Percentiles rank a stretch among this genome's conserved stretches.
phyloP scores from a whole-genome alignment of 768 basidiomycete genomes.

The Coprinopsis sp. region DNA sequence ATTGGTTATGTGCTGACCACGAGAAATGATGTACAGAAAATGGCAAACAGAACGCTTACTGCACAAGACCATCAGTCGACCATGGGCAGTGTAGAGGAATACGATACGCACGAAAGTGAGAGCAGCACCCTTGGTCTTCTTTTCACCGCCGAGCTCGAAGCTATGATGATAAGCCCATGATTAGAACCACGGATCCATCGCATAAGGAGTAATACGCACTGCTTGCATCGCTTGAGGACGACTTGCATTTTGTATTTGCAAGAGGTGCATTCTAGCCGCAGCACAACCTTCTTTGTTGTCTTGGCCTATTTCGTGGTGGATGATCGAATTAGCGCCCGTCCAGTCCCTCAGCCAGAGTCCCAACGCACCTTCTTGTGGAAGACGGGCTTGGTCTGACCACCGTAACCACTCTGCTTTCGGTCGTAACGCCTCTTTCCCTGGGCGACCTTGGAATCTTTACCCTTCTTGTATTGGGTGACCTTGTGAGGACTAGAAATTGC shows the following conservation, averaged over 20 bases:
- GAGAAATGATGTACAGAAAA: conserved; percentile 15
- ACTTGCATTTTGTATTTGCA: conserved; percentile 99
- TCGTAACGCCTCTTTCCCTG: conserved; percentile 99
- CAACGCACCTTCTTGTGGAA: conserved; percentile 97
- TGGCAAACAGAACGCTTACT: conserved; percentile 22
- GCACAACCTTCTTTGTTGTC: conserved; percentile 99
- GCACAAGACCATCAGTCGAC: neutral
- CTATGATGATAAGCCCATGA: conserved; percentile 41
- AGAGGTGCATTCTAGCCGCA: conserved; percentile 93
- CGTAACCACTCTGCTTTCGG: conserved; percentile 97
- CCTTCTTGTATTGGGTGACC: conserved; percentile 99
- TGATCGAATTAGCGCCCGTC: neutral
- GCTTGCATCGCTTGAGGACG: conserved; percentile 97
- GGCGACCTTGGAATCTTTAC: conserved; percentile 95
- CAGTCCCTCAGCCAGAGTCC: neutral
- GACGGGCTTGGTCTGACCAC: conserved; percentile 99
- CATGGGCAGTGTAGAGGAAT: neutral
- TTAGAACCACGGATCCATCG: neutral
- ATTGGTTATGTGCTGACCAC: conserved; percentile 20
- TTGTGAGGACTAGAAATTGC: conserved; percentile 76
- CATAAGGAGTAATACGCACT: conserved; percentile 50
- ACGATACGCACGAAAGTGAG: conserved; percentile 77
- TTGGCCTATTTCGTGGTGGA: conserved; percentile 58
- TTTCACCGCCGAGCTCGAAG: conserved; percentile 99
- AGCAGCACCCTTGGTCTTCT: conserved; percentile 98